Evolutionary conservation across 2,329 filamentous ascomycete species (phyloP).

Genomic region (Exophiala calicioides): DNA sequence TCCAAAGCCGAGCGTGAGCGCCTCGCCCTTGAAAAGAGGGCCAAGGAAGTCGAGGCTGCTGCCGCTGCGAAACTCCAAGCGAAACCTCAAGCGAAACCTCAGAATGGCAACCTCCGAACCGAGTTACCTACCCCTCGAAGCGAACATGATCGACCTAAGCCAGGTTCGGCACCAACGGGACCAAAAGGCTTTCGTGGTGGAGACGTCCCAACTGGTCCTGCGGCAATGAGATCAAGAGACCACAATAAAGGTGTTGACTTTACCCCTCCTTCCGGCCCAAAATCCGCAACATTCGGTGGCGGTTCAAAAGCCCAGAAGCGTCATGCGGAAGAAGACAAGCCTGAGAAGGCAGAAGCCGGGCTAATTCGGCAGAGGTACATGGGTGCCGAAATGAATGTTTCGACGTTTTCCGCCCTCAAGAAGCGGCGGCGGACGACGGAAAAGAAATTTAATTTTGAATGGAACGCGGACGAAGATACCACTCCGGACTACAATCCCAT

Average conservation of each 20-base stretch:
- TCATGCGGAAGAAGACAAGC: conserved; percentile 49
- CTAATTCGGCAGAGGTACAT: conserved; percentile 82
- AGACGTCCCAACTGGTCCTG: conserved; percentile 51
- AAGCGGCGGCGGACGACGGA: conserved; percentile 90
- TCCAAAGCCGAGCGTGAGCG: conserved; percentile 80
- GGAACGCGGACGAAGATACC: conserved; percentile 94
- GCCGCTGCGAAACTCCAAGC: conserved; percentile 1
- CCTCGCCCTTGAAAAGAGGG: conserved; percentile 74
- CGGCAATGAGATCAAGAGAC: conserved; percentile 48
- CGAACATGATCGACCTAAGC: conserved; percentile 2
- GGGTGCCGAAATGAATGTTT: conserved; percentile 82
- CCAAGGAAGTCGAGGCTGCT: conserved; percentile 66
- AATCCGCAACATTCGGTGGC: conserved; percentile 40
- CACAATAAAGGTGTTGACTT: conserved; percentile 54
- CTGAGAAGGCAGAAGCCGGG: conserved; percentile 69
- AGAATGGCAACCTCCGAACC: conserved; percentile 9
- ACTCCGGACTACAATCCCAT: conserved; percentile 79
- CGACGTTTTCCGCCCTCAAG: conserved; percentile 91
- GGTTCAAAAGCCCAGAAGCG: conserved; percentile 48
- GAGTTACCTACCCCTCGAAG: conserved; percentile 8
- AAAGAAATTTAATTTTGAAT: conserved; percentile 98
- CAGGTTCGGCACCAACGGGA: conserved; percentile 63
- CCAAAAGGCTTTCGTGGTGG: conserved; percentile 66
- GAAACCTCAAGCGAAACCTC: no score
- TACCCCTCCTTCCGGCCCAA: conserved; percentile 52